Evolutionary conservation across 352 stramenopile genomes (phyloP), one percentile per base, ranked within the genome.

Genomic region (Globisporangium canariense): DNA sequence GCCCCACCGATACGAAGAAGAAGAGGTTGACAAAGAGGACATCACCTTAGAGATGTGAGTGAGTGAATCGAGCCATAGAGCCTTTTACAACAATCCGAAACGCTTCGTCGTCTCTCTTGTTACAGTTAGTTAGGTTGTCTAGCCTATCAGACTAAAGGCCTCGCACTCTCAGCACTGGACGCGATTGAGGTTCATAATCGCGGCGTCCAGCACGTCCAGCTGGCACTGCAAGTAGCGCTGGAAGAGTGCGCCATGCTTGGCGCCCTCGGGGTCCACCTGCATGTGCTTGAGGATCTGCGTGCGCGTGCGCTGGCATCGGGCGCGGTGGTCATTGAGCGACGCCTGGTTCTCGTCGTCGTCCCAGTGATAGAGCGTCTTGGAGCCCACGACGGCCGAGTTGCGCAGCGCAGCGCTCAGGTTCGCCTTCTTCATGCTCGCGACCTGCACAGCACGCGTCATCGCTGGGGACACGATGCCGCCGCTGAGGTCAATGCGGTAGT

Each of bases 401-500:
- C 75, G 62, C 4, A 83, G 61, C 3, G 75, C 72, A 14, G 68
- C 66, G 1, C 59, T 73, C 5, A 83, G 49, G 55, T 65, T 74
- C 4, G 67, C 58, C 47, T 83, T 83, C n/a, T 66, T 55, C 65
- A 80, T 71, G 52, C 28, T 66, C 25, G 62, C 60, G 18, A 78
- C 32, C 52, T 83, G 75, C 2, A 83, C 40, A 1, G 62, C 73
- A n/a, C 75, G 67, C 38, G 70, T 67, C 59, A 75, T 67, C 3
- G 70, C 72, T 0, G 64, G 60, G 6, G 67, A 69, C 1, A 62
- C 56, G 30, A 78, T 64, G 28, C 53, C 70, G 3, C 70, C 70
- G 14, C 67, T 63, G 9, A 58, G 53, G 38, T 70, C 60, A n/a
- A 83, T 68, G 40, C 66, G 54, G 13, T 68, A 68, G 41, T 54